These are phyloP conservation scores for Chlamydomonas eustigma DNA, from an alignment of 139 green algal species.

Conservation along the genomic window DNA sequence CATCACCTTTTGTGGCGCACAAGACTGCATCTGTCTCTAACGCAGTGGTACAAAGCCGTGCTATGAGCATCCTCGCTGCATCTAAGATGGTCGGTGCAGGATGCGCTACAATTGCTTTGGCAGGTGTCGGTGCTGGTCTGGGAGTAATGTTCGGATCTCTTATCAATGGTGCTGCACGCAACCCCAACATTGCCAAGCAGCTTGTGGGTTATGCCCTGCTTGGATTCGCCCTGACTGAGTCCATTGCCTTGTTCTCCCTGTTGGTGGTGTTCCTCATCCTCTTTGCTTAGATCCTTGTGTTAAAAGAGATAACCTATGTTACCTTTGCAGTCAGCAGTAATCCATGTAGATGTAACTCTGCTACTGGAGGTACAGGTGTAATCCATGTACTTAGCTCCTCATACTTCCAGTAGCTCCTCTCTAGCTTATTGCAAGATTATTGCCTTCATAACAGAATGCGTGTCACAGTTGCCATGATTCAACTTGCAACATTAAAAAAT, in stretches of 20 bases:
- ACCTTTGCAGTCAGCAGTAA: no score
- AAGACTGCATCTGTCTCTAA: not conserved
- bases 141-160: conserved; percentile 76
- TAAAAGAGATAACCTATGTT: no score
- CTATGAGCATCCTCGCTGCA: conserved; percentile 48
- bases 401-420: no score
- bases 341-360: no score
- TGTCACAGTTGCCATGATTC: no score
- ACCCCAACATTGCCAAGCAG: conserved; percentile 68
- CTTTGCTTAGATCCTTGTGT: conserved; percentile 54
- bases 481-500: no score
- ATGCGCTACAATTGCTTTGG: conserved; percentile 69
- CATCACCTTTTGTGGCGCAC: conserved; percentile 16
- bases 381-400: no score
- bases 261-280: conserved; percentile 72
- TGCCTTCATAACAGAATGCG: no score
- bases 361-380: no score
- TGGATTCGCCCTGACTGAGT: conserved; percentile 71
- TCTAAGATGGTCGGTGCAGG: conserved; percentile 73
- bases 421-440: no score
- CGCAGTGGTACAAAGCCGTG: conserved; percentile 16
- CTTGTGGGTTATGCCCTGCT: conserved; percentile 74
- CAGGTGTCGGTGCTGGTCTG: conserved; percentile 67
- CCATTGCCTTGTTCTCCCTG: conserved; percentile 70
- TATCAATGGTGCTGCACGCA: conserved; percentile 71